phyloP scores from a whole-genome alignment of 768 basidiomycete genomes.

The Calocera cornea region DNA sequence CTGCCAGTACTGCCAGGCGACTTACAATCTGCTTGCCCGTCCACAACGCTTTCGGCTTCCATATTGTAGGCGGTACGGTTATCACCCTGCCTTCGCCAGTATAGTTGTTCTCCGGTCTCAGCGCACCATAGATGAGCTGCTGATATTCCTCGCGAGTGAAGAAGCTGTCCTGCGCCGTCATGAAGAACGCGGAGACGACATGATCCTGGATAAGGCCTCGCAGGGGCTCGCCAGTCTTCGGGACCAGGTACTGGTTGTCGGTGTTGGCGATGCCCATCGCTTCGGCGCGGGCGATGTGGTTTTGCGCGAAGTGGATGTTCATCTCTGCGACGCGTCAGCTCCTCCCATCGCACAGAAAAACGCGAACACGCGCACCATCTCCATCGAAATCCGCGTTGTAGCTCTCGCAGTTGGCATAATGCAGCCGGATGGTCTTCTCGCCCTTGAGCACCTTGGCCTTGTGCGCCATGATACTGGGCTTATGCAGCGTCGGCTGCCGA shows the following conservation, averaged over 20 bases:
- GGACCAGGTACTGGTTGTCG: conserved; percentile 97
- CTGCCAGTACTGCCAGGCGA: conserved; percentile 9
- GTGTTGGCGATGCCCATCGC: conserved; percentile 91
- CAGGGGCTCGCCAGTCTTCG: conserved; percentile 93
- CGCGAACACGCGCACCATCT: conserved; percentile 42
- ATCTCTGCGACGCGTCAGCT: conserved; percentile 48
- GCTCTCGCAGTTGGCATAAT: conserved; percentile 90
- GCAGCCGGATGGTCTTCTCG: conserved; percentile 99
- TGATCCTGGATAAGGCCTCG: conserved; percentile 98
- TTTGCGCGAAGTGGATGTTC: conserved; percentile 98
- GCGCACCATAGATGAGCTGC: conserved; percentile 87
- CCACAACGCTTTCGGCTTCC: conserved; percentile 85
- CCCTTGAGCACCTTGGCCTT: conserved; percentile 81
- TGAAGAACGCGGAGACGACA: conserved; percentile 97
- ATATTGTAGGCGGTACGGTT: conserved; percentile 82
- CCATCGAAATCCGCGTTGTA: conserved; percentile 76
- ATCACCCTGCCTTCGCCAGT: conserved; percentile 46
- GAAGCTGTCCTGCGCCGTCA: conserved; percentile 91
- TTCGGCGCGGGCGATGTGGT: conserved; percentile 88
- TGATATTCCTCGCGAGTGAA: conserved; percentile 93
- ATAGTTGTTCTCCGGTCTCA: conserved; percentile 72
- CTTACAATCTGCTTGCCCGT: conserved; percentile 94
- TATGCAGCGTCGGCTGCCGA: conserved; percentile 95
- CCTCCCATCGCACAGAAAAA: conserved; percentile 2
- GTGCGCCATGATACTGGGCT: conserved; percentile 99